A percentile compares a stretch with the other conserved stretches of the same genome.
phyloP scores from a whole-genome alignment of 164 flowering plant species.

The Echeveria elegans region DNA sequence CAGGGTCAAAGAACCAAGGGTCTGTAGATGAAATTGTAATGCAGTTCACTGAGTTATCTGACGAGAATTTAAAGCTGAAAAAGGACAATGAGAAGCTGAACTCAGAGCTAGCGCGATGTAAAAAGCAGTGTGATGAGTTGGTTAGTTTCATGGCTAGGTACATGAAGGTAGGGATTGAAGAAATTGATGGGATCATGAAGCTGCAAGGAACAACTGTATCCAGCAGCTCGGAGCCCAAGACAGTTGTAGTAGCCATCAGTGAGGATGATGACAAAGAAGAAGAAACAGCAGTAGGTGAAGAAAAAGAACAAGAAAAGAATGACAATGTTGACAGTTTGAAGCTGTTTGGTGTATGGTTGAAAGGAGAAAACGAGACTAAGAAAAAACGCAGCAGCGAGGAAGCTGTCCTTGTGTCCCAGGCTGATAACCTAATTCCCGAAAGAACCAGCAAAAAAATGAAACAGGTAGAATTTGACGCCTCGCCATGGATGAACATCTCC shows the following conservation, averaged over 20 bases:
- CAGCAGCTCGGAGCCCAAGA: constrained; percentile 4
- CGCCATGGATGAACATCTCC: not conserved
- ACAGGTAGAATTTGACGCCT: constrained; percentile 9
- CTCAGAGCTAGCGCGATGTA: constrained; percentile 56
- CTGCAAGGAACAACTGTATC: constrained; percentile 23
- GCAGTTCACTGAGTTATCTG: constrained; percentile 41
- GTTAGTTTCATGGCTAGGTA: constrained; percentile 34
- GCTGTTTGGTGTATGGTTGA: constrained; percentile 78
- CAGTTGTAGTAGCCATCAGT: not conserved
- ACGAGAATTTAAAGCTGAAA: constrained; percentile 65
- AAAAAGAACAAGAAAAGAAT: not conserved
- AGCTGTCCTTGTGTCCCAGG: not conserved
- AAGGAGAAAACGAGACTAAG: constrained; percentile 13
- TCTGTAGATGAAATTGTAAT: constrained; percentile 29
- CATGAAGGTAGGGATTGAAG: constrained; percentile 48
- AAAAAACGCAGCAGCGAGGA: constrained; percentile 15
- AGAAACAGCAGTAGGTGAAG: constrained; percentile 13
- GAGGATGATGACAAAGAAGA: constrained; percentile 5
- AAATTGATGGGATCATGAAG: constrained; percentile 43
- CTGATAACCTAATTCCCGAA: constrained; percentile 10
- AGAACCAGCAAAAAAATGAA: constrained; percentile 17
- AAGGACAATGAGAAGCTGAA: constrained; percentile 49
- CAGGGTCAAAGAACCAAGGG: constrained; percentile 34
- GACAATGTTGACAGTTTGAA: constrained; percentile 25
- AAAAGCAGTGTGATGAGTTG: constrained; percentile 70